These are phyloP conservation scores for Mortierella sp. DNA, from an alignment of 371 early-diverging fungal species.

Conservation along the genomic window DNA sequence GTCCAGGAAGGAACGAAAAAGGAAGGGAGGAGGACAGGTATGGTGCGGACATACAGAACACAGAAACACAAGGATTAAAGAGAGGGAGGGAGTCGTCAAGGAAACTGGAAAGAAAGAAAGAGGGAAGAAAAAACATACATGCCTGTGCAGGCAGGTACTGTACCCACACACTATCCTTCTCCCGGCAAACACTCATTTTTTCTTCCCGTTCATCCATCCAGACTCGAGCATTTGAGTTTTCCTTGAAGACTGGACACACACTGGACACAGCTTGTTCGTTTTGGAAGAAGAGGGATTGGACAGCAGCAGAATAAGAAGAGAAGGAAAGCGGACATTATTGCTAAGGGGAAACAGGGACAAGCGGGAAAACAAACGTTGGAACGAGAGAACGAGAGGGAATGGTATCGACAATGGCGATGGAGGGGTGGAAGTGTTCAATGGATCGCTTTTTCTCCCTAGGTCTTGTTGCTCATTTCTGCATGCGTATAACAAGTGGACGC, in stretches of 20 bases:
- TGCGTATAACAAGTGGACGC: background rate
- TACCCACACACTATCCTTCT: background rate
- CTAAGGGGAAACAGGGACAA: background rate
- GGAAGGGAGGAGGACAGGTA: background rate
- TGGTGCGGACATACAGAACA: background rate
- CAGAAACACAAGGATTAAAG: background rate
- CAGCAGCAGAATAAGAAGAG: background rate
- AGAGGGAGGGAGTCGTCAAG: background rate
- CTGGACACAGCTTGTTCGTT: background rate
- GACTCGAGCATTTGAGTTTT: background rate
- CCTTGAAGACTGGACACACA: background rate
- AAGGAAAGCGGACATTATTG: background rate
- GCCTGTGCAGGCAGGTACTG: too few species aligned
- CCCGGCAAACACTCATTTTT: background rate
- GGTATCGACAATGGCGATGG: background rate
- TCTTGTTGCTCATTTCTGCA: background rate
- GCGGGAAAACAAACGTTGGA: background rate
- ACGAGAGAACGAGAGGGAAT: background rate
- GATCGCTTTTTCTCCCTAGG: background rate
- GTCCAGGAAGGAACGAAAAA: background rate
- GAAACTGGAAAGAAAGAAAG: background rate
- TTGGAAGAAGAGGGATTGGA: background rate
- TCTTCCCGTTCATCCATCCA: slow-evolving; percentile 3
- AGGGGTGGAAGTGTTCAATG: too few species aligned
- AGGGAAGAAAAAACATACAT: background rate